Evolutionary conservation across 108 stramenopile genomes (phyloP), one percentile per base, ranked within the genome.

Genomic region (Fistulifera pelliculosa): DNA sequence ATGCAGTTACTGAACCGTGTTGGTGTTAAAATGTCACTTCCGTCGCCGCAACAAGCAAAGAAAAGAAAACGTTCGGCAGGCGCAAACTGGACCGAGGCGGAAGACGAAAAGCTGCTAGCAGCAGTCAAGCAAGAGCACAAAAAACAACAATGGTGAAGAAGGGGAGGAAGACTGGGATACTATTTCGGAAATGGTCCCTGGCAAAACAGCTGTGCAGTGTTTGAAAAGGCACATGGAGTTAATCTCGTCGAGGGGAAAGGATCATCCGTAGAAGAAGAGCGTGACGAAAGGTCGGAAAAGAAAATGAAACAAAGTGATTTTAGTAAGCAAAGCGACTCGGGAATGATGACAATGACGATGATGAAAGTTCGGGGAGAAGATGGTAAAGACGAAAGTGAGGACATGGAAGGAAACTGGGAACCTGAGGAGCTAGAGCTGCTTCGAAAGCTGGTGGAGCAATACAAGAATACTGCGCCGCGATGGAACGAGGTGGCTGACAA

Each of bases 121-220:
- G 96, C 95, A 57, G 94, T 87, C 21, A 47, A 68, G 18, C 74
- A 77, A 40, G 80, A 91, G 45, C 82, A 89, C 21, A 58, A 78
- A 44, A 68, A 67, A 41, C 1, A 66, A 67, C 27, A 56, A 62
- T 8, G 68, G 52, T 8, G 76, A 78, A 21, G 76, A 77, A 28
- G 64, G 60, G 13, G 77, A 73, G 31, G 69, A 73, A 45, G 74
- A 72, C 44, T 89, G 87, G 87, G 75, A 80, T 47, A 71, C 65
- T 42, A 83, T 89, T 27, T 64, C 83, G 1, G 62, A 78, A 26
- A 26, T 48, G 15, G 59, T 89, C 54, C 64, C 79, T n/a, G 74
- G 66, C 27, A 85, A 78, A 61, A 70, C 70, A 17, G 69, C 87
- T 28, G 76, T 89, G 19, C 78, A 89, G 19, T 89, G 87, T 49